Conservation (phyloP, 768 basidiomycete species). For the Hydnum rufescens region DNA sequence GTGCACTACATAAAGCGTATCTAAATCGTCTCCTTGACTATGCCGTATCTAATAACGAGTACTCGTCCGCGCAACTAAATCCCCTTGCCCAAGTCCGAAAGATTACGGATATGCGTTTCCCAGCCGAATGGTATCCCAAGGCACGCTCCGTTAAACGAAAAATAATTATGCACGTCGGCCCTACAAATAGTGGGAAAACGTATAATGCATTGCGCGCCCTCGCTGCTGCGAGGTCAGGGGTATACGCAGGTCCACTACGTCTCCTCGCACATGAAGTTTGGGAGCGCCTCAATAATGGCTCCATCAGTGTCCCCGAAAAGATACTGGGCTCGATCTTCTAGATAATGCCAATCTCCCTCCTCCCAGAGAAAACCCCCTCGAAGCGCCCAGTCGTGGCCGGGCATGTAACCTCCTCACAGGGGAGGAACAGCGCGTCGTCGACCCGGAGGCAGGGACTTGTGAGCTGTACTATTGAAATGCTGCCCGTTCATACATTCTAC, state of each 20-base stretch:
- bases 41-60: neutral
- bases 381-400: slow-evolving; percentile 20
- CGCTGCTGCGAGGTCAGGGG: slow-evolving; percentile 47
- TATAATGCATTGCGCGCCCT: slow-evolving; percentile 81
- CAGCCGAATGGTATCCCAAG: slow-evolving; percentile 11
- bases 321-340: slow-evolving; percentile 16
- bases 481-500: slow-evolving; percentile 22
- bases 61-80: neutral
- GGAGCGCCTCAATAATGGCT: slow-evolving; percentile 75
- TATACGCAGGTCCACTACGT: slow-evolving; percentile 82
- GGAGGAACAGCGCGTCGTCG: slow-evolving; percentile 65
- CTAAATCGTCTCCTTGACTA: neutral
- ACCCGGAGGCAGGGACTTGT: slow-evolving; percentile 31
- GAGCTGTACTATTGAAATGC: slow-evolving; percentile 94
- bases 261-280: slow-evolving; percentile 91
- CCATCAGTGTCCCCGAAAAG: slow-evolving; percentile 48
- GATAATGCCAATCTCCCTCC: neutral
- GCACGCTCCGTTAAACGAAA: slow-evolving; percentile 50
- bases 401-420: slow-evolving; percentile 80
- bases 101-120: slow-evolving; percentile 9
- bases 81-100: slow-evolving; percentile 1
- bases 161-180: slow-evolving; percentile 89
- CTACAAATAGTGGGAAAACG: slow-evolving; percentile 96
- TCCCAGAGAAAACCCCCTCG: neutral
- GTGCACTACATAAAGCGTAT: neutral